Percentiles rank a stretch among this genome's conserved stretches.
These are phyloP conservation scores for Ustilago curta DNA, from an alignment of 1,284 basidiomycete species.

Conservation along the genomic window DNA sequence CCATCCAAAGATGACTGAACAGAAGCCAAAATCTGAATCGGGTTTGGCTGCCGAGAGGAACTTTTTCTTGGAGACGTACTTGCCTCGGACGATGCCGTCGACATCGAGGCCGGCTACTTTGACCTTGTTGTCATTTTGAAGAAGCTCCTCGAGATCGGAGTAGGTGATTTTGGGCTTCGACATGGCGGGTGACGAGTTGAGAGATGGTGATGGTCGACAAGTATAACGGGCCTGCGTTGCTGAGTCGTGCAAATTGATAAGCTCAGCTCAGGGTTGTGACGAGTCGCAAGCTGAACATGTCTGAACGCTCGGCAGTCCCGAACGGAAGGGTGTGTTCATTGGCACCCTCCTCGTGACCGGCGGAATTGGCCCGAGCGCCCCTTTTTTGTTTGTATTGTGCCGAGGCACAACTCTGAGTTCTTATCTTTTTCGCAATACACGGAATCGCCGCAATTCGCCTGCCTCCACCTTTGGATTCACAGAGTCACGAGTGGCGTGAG, in stretches of 20 bases:
- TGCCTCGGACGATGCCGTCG: slow-evolving; percentile 92
- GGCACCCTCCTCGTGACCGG: slow-evolving; percentile 2
- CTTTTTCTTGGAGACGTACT: slow-evolving; percentile 93
- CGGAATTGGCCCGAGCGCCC: slow-evolving; percentile 22
- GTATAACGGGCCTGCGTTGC: neutral
- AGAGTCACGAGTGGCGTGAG: neutral
- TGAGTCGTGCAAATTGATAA: neutral
- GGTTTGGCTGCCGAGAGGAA: slow-evolving; percentile 86
- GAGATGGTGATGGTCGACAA: slow-evolving; percentile 4
- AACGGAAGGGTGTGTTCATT: neutral
- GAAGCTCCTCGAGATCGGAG: slow-evolving; percentile 58
- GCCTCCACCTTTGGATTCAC: slow-evolving; percentile 3
- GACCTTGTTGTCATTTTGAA: slow-evolving; percentile 81
- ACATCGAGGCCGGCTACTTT: slow-evolving; percentile 76
- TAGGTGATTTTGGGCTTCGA: slow-evolving; percentile 36
- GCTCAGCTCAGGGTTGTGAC: neutral
- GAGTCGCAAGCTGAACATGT: slow-evolving; percentile 2
- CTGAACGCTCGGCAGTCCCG: neutral
- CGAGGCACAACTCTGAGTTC: slow-evolving; percentile 25
- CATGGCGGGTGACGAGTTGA: slow-evolving; percentile 10
- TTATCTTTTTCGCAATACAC: neutral
- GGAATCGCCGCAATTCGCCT: too few species aligned
- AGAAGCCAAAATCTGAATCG: slow-evolving; percentile 73
- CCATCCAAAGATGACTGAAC: slow-evolving; percentile 60
- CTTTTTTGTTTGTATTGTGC: neutral